phyloP scores from a whole-genome alignment of 2,329 filamentous ascomycete species.

The Boeremia exigua region DNA sequence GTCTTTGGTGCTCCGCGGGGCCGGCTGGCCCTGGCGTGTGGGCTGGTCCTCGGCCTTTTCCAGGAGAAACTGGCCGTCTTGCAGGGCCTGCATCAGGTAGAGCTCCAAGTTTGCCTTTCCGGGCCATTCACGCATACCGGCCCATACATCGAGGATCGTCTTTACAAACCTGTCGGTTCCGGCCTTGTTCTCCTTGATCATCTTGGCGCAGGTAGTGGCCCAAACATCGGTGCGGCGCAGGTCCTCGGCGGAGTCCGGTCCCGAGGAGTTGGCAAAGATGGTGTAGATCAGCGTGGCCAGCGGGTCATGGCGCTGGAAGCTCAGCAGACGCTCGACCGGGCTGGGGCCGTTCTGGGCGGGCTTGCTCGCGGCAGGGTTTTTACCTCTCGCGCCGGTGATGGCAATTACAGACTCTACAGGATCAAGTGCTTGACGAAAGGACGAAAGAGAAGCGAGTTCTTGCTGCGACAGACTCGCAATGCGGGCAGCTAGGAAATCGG shows the following conservation, averaged over 20 bases:
- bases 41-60: slow-evolving; percentile 81
- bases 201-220: slow-evolving; percentile 83
- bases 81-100: slow-evolving; percentile 92
- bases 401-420: slow-evolving; percentile 83
- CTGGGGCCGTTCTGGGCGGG: slow-evolving; percentile 61
- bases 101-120: slow-evolving; percentile 89
- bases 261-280: slow-evolving; percentile 85
- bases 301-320: slow-evolving; percentile 87
- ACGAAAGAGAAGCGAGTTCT: slow-evolving; percentile 79
- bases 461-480: slow-evolving; percentile 75
- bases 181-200: slow-evolving; percentile 78
- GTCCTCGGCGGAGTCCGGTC: slow-evolving; percentile 81
- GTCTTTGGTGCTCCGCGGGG: slow-evolving; percentile 77
- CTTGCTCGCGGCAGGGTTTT: slow-evolving; percentile 56
- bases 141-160: slow-evolving; percentile 86
- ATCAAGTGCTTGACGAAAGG: slow-evolving; percentile 79
- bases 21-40: slow-evolving; percentile 71
- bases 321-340: slow-evolving; percentile 81
- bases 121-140: slow-evolving; percentile 85
- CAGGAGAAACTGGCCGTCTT: slow-evolving; percentile 89
- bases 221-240: slow-evolving; percentile 81
- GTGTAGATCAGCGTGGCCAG: slow-evolving; percentile 85
- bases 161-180: slow-evolving; percentile 82
- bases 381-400: slow-evolving; percentile 61
- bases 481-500: slow-evolving; percentile 84